phyloP scores from a whole-genome alignment of 495 filamentous ascomycete genomes.

The Talaromyces borbonicus region DNA sequence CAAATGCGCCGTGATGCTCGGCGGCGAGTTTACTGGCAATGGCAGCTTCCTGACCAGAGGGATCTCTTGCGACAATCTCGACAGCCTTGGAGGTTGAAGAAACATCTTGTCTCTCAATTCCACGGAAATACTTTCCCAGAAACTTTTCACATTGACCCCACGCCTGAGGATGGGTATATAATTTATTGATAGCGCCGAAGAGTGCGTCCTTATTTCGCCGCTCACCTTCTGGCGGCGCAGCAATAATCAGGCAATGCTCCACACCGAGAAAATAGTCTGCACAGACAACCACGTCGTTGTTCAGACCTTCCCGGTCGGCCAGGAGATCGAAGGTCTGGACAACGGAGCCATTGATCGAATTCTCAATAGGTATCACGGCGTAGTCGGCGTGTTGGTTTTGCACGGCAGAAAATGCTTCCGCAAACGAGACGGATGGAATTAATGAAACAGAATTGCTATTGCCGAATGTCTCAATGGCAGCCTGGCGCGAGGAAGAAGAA shows the following conservation, averaged over 20 bases:
- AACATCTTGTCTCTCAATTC: conserved; percentile 70
- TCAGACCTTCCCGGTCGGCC: conserved; percentile 53
- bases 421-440: conserved; percentile 48
- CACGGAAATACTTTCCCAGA: conserved; percentile 52
- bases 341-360: conserved; percentile 87
- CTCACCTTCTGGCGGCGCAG: conserved; percentile 11
- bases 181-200: conserved; percentile 29
- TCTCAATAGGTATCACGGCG: conserved; percentile 92
- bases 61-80: conserved; percentile 57
- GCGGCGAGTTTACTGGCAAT: conserved; percentile 70
- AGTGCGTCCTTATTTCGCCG: conserved; percentile 6
- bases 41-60: conserved; percentile 53
- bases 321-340: conserved; percentile 81
- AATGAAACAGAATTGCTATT: conserved; percentile 31
- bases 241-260: conserved; percentile 71
- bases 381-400: conserved; percentile 51
- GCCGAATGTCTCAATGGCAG: conserved; percentile 55
- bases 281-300: conserved; percentile 59
- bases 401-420: conserved; percentile 71
- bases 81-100: conserved; percentile 78
- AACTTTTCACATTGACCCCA: conserved; percentile 88
- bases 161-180: conserved; percentile 91
- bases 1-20: conserved; percentile 49
- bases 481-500: no score
- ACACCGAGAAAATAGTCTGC: conserved; percentile 77